Evolutionary conservation across 352 stramenopile species (phyloP), one percentile per base, ranked within the genome.

Genomic region (Pythium sukuiense): DNA sequence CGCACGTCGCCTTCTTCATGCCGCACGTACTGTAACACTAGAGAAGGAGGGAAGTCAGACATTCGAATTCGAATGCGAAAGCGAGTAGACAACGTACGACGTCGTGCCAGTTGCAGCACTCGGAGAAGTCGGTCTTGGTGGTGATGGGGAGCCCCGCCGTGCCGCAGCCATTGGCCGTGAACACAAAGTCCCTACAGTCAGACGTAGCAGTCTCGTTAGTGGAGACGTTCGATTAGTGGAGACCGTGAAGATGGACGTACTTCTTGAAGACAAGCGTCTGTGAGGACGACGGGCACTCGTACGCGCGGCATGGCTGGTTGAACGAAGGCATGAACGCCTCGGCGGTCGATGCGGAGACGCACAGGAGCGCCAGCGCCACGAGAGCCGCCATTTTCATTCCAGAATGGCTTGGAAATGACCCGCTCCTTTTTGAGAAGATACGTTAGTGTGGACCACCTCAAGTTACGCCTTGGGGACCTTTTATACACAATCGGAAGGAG

Each of bases 31-130:
- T 89, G 71, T 93, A 93, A 68, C 85, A 93, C 83, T 93, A 45
- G 9, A 62, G 6, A 24, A 27, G 70, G 48, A 55, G 26, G 27
- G 18, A 20, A 14, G 4, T 6, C 30, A 45, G 26, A 60, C 59
- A 46, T 30, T 58, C n/a, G 11, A 49, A 52, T 46, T 43, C 12
- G 48, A 55, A 55, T 55, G 48, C 20, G 20, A 24, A 16, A 37
- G 14, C 20, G 12, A 55, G 27, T 37, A 9, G 48, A n/a, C 6
- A 24, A 48, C 77, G 32, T 76, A 93, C 85, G 50, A 76, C 83
- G 63, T 93, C 83, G 67, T 93, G 85, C 81, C 81, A 89, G 56
- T 93, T 88, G 69, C 85, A 93, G 75, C 85, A 93, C 27, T 88
- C 75, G 29, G 79, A 64, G 59, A 92, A 88, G 33, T 92, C 80